Percentiles rank a stretch among this genome's conserved stretches.
These are phyloP conservation scores for Russula griseocarnosa DNA, from an alignment of 768 basidiomycete species.

Conservation along the genomic window DNA sequence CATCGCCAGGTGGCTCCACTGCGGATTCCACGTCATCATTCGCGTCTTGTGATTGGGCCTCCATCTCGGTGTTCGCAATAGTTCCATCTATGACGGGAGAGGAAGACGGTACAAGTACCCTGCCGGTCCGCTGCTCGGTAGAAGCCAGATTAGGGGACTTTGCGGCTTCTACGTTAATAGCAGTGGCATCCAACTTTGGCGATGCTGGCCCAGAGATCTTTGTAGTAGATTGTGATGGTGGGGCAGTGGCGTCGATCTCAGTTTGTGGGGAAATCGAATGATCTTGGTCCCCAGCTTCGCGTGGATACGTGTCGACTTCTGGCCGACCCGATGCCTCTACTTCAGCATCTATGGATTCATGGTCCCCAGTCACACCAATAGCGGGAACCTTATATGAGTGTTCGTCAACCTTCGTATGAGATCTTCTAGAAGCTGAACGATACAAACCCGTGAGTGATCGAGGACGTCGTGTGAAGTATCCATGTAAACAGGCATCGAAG, in stretches of 20 bases:
- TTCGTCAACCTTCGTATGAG: conserved; percentile 4
- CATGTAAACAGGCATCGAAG: conserved; percentile 19
- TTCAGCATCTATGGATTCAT: neutral
- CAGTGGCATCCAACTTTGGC: conserved; percentile 14
- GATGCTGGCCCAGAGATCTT: neutral
- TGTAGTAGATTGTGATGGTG: neutral
- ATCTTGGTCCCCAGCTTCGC: conserved; percentile 3
- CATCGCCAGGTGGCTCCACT: conserved; percentile 1
- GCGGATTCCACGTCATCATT: conserved; percentile 23
- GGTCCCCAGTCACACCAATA: neutral
- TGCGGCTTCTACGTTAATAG: conserved; percentile 13
- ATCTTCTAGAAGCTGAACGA: neutral
- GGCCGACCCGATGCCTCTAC: neutral
- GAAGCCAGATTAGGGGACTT: neutral
- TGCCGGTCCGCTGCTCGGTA: neutral
- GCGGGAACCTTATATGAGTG: neutral
- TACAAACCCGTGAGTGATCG: conserved; percentile 13
- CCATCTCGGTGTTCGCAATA: neutral
- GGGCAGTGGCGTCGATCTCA: neutral
- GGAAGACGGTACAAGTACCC: conserved; percentile 21
- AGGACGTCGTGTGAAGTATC: conserved; percentile 15
- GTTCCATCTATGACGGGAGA: conserved; percentile 9
- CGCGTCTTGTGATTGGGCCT: conserved; percentile 8
- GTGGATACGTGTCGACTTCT: neutral
- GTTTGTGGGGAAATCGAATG: neutral